Percentiles rank a stretch among this genome's conserved stretches.
Evolutionary conservation across 2,329 filamentous ascomycete species (phyloP).

Genomic region (Thelonectria rubi): DNA sequence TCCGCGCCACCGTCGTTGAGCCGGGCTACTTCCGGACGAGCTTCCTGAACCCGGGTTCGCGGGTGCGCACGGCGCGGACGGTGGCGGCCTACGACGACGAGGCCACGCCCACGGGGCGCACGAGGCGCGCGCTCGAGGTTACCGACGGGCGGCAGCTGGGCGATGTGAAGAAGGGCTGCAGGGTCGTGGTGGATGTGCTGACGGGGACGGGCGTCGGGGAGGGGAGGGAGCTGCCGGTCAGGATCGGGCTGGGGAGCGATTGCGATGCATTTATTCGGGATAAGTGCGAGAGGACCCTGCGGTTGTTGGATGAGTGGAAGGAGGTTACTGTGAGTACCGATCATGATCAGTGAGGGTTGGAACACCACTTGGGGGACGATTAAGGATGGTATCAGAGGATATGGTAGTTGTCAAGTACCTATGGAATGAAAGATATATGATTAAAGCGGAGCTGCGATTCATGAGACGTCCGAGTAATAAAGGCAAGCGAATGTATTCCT

Average conservation of each 20-base stretch:
- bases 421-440: no score
- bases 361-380: no score
- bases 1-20: conserved; percentile 55
- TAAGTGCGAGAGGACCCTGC: conserved; percentile 55
- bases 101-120: conserved; percentile 41
- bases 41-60: conserved; percentile 53
- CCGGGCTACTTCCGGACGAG: conserved; percentile 63
- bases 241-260: conserved; percentile 65
- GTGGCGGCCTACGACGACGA: conserved; percentile 47
- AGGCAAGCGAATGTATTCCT: no score
- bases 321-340: conserved; percentile 41
- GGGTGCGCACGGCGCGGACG: conserved; percentile 41
- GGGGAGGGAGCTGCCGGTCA: conserved; percentile 60
- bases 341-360: neutral
- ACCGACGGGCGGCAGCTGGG: conserved; percentile 62
- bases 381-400: neutral
- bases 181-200: conserved; percentile 64
- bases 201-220: conserved; percentile 57
- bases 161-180: conserved; percentile 62
- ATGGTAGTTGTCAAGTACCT: neutral
- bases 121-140: conserved; percentile 43
- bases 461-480: no score
- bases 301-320: conserved; percentile 60
- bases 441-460: no score
- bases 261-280: conserved; percentile 51